These are phyloP conservation scores for Eustoma russellianum DNA, from an alignment of 257 asterid species.

Conservation along the genomic window DNA sequence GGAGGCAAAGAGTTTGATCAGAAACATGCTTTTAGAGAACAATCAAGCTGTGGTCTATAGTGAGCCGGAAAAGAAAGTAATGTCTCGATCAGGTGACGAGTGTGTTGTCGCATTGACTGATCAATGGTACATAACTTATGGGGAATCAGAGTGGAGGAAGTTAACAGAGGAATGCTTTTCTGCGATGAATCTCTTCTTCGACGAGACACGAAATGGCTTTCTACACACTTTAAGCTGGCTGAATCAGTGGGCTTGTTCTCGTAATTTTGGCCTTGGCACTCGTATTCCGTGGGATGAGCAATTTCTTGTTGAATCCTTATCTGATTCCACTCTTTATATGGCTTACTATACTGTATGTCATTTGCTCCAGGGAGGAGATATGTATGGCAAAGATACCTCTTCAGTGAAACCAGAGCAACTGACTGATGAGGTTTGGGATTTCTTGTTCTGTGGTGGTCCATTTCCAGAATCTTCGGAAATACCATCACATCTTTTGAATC, in stretches of 20 bases:
- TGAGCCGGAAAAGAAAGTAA: conserved; percentile 91
- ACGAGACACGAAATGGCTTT: conserved; percentile 75
- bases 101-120: conserved; percentile 96
- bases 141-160: conserved; percentile 76
- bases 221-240: conserved; percentile 97
- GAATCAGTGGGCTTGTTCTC: conserved; percentile 96
- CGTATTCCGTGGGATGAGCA: conserved; percentile 96
- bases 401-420: conserved; percentile 62
- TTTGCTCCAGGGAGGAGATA: conserved; percentile 63
- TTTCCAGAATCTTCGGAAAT: conserved; percentile 54
- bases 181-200: conserved; percentile 76
- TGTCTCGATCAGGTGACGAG: conserved; percentile 97
- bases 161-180: conserved; percentile 79
- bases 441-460: conserved; percentile 61
- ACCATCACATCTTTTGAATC: conserved; percentile 41
- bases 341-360: conserved; percentile 89
- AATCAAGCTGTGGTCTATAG: conserved; percentile 71
- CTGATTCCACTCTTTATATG: conserved; percentile 93
- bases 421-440: conserved; percentile 94
- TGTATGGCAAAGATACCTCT: conserved; percentile 67
- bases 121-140: conserved; percentile 87
- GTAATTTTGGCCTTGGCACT: conserved; percentile 86
- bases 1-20: conserved; percentile 71
- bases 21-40: conserved; percentile 53
- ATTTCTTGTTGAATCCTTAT: conserved; percentile 75